Evolutionary conservation across 1,139 yeast genomes (phyloP).

Genomic region (Taphrina sp.): DNA sequence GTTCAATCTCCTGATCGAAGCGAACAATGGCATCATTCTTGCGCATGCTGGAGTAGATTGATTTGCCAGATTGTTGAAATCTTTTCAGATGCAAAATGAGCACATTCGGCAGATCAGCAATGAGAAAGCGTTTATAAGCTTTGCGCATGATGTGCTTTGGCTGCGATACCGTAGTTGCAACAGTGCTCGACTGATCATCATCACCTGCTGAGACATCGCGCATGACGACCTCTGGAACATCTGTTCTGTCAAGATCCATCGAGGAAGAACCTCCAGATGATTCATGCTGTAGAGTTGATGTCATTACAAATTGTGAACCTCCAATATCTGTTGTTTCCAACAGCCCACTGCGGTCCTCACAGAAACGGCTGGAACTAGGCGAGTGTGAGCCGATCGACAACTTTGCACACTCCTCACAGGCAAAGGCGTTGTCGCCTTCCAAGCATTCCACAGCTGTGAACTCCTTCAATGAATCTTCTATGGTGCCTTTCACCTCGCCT

Average conservation of each 20-base stretch:
- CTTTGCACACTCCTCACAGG: constrained; percentile 36
- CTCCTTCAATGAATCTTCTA: constrained; percentile 34
- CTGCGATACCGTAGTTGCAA: neutral
- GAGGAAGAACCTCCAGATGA: neutral
- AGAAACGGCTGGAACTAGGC: neutral
- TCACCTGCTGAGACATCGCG: neutral
- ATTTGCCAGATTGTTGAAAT: constrained; percentile 32
- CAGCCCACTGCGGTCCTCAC: neutral
- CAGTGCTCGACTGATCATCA: neutral
- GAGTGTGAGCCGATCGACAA: neutral
- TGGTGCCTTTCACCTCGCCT: constrained; percentile 11
- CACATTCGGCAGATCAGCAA: constrained; percentile 34
- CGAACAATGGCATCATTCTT: constrained; percentile 34
- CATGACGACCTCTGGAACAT: constrained; percentile 5
- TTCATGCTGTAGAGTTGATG: neutral
- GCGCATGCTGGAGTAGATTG: constrained; percentile 28
- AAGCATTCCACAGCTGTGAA: constrained; percentile 33
- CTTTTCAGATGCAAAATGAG: constrained; percentile 35
- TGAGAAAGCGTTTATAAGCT: constrained; percentile 35
- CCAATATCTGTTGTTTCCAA: neutral
- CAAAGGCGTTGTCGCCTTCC: constrained; percentile 34
- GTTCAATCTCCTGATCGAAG: constrained; percentile 32
- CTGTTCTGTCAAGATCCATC: neutral
- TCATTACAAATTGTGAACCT: neutral
- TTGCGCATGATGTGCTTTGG: constrained; percentile 28